A percentile compares a stretch with the other conserved stretches of the same genome.
These are phyloP conservation scores for Geotrichum fermentans DNA, from an alignment of 1,139 yeast genomes.

Conservation along the genomic window DNA sequence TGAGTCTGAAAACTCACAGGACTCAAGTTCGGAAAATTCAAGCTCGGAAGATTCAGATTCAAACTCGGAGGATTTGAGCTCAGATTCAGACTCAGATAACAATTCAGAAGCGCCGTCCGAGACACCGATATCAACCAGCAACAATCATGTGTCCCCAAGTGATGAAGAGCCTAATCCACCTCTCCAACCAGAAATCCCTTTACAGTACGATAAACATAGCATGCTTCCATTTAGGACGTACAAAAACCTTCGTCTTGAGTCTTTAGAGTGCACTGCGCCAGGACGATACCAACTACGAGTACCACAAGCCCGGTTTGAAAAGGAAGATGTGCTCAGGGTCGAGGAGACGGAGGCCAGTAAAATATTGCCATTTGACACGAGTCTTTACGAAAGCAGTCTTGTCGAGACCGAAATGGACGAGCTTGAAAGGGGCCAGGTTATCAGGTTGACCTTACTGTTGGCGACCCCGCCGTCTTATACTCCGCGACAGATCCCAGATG, in stretches of 20 bases:
- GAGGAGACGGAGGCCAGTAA: background rate
- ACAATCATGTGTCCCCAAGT: too few relatives aligned
- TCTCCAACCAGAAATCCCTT: too few relatives aligned
- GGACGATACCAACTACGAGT: slow-evolving; percentile 1
- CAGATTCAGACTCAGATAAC: background rate
- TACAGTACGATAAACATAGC: too few relatives aligned
- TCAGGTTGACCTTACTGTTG: background rate
- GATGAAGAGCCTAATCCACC: too few relatives aligned
- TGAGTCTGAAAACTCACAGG: too few relatives aligned
- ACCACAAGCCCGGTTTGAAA: slow-evolving; percentile 1
- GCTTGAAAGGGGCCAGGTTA: slow-evolving; percentile 9
- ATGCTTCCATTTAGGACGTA: slow-evolving; percentile 6
- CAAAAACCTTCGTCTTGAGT: slow-evolving; percentile 11
- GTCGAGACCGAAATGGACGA: background rate
- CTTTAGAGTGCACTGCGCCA: slow-evolving; percentile 2
- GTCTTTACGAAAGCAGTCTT: background rate
- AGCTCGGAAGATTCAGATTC: background rate
- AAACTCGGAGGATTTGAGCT: too few relatives aligned
- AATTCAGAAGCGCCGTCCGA: background rate
- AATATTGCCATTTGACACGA: slow-evolving; percentile 4
- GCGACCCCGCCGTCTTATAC: slow-evolving; percentile 1
- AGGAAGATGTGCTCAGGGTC: background rate
- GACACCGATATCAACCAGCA: background rate
- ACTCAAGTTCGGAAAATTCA: too few relatives aligned
- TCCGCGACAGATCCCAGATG: background rate